phyloP scores from a whole-genome alignment of 176 grass and related monocot species.

The Cenchrus fungigraminus region DNA sequence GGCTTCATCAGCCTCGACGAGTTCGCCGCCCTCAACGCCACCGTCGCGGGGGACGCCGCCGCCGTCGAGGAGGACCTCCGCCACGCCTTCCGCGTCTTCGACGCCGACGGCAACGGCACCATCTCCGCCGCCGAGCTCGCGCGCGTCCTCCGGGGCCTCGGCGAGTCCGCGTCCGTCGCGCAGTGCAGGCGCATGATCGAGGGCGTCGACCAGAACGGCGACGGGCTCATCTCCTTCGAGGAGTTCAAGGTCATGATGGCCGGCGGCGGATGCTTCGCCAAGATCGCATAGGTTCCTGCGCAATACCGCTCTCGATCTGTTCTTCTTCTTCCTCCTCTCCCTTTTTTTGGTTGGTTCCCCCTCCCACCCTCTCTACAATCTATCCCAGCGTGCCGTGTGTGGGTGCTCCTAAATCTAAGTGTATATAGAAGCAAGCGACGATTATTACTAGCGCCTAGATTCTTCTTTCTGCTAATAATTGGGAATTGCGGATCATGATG shows the following conservation, averaged over 20 bases:
- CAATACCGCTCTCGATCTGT: background rate
- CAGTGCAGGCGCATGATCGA: constrained; percentile 94
- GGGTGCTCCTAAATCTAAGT: constrained; percentile 23
- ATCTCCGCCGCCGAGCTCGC: constrained; percentile 90
- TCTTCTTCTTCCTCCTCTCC: background rate
- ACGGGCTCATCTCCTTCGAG: constrained; percentile 81
- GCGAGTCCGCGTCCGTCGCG: constrained; percentile 71
- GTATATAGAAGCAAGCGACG: constrained; percentile 42
- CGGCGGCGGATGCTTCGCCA: constrained; percentile 45
- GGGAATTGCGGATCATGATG: background rate
- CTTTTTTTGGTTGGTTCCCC: background rate
- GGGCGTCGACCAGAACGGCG: constrained; percentile 86
- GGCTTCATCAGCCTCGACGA: constrained; percentile 89
- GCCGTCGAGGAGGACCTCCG: constrained; percentile 80
- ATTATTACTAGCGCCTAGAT: constrained; percentile 22
- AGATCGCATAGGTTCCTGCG: constrained; percentile 19
- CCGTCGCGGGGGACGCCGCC: constrained; percentile 34
- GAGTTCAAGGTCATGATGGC: constrained; percentile 98
- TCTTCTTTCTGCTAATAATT: constrained; percentile 26
- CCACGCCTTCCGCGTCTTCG: constrained; percentile 84
- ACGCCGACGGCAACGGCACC: constrained; percentile 73
- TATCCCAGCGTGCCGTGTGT: background rate
- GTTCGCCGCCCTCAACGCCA: constrained; percentile 73
- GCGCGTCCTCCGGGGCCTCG: constrained; percentile 70
- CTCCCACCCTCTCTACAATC: background rate